Evolutionary conservation across 345 rosid species (phyloP), one percentile per base, ranked within the genome.

Genomic region (Geranium brycei): DNA sequence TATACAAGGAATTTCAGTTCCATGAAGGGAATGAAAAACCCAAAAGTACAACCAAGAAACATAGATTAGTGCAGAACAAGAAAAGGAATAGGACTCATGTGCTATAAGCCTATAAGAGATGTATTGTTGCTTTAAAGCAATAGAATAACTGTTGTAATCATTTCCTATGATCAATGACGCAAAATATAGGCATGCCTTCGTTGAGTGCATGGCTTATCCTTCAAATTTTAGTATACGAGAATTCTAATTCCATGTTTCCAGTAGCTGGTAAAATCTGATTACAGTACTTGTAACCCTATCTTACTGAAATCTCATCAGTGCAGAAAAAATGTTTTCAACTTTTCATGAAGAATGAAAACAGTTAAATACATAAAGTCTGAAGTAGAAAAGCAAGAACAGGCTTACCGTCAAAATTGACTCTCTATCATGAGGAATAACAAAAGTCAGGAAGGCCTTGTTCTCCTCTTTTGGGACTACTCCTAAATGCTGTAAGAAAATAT

Each of bases 381-480:
- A 19, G 14, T 15, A 12, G 57, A 60, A 61, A 61, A 17, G 7
- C 59, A 41, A 19, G 35, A 61, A 58, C 53, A 23, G 66, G 65
- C 68, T 84, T 78, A 86, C 96, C 1, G 79, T 83, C 75, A 92
- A 59, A 66, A 76, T 80, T 63, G 73, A 75, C 79, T 89, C 98
- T 74, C 78, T 79, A 38, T 82, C 87, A 60, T 81, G 96, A 32
- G 98, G 93, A 73, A 92, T 87, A 69, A 92, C 87, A 57, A 76
- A 92, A 35, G 96, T 87, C 75, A 86, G 70, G 79, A 84, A 92
- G 23, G 89, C 63, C 75, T 68, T 85, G 61, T 71, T 83, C 79
- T 92, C 93, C 75, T 89, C 90, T 41, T 68, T 65, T 5, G 98
- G 95, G 57, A 59, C 75, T 12, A 87, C 82, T 66, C 74, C 83